Evolutionary conservation across 1,284 basidiomycete genomes (phyloP).

Genomic region (Peniophora sp.): DNA sequence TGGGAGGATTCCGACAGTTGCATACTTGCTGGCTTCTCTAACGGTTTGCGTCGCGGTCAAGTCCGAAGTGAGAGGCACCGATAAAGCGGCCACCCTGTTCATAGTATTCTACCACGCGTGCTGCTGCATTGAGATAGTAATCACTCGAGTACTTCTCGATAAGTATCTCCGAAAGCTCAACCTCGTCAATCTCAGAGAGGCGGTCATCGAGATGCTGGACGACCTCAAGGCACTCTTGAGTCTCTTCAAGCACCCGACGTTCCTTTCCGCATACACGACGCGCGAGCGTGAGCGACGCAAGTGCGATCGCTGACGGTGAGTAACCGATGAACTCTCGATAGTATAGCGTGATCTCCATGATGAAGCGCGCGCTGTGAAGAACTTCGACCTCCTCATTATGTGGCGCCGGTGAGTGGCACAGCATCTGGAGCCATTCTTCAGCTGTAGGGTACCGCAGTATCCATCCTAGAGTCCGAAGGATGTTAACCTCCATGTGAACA

Average conservation of each 20-base stretch:
- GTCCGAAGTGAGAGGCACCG: no score
- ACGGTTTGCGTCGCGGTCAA: no score
- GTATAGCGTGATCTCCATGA: constrained; percentile 98
- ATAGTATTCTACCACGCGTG: constrained; percentile 88
- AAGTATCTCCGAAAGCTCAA: constrained; percentile 87
- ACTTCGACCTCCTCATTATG: constrained; percentile 80
- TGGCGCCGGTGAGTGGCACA: constrained; percentile 65
- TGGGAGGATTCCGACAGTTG: no score
- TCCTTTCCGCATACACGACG: constrained; percentile 79
- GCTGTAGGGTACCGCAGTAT: constrained; percentile 95
- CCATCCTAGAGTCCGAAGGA: constrained; percentile 95
- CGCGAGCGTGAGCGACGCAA: constrained; percentile 83
- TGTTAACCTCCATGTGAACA: constrained; percentile 96
- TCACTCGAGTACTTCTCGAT: constrained; percentile 96
- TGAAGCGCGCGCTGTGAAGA: constrained; percentile 90
- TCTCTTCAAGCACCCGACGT: constrained; percentile 74
- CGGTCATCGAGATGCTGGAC: constrained; percentile 82
- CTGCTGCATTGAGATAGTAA: constrained; percentile 92
- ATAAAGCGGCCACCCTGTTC: constrained; percentile 68
- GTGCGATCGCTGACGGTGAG: constrained; percentile 80
- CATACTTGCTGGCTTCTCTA: no score
- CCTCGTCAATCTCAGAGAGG: constrained; percentile 78
- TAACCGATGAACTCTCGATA: constrained; percentile 91
- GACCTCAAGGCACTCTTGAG: constrained; percentile 67
- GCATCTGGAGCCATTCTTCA: constrained; percentile 89